Evolutionary conservation across 441 rosid genomes (phyloP), one percentile per base, ranked within the genome.

Genomic region (Eruca vesicaria): DNA sequence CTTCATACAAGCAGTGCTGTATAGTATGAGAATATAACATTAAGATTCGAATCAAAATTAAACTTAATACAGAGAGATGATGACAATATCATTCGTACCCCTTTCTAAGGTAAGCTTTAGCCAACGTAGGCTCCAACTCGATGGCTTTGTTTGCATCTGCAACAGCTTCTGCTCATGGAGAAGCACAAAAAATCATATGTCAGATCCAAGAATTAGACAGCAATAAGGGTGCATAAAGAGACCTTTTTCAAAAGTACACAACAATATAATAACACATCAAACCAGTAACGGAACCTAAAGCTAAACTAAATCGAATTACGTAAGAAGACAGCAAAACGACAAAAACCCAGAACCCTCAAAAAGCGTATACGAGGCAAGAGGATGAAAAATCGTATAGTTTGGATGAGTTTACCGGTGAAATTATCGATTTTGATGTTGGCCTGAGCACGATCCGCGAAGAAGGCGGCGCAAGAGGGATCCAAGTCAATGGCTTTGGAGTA

Each of bases 1-100:
- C 79, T 87, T 89, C 83, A 93, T 82, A 77, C 96, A 91, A 2
- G 98, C 98, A 69, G 70, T 78, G 35, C 99, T 96, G 82, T 12
- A 41, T 14, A 41, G 16, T 41, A 41, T 14, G 5, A 4, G 6
- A 41, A 33, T 48, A 11, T 10, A 6, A n/a, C 43, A n/a, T 21
- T 32, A 16, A n/a, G 12, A 8, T 63, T 28, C 45, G 21, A 50
- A 35, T 3, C 2, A 5, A 19, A 33, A 29, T 28, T 14, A 58
- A 33, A 32, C 56, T 26, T 21, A 4, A 26, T 18, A 52, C 15
- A n/a, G 21, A 66, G 68, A 6, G 19, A 11, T 4, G 7, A 28
- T 28, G 15, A 31, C 2, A 58, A 48, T 80, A 33, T 68, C 6
- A 29, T 28, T 2, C 6, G 6, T 59, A 85, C 88, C 90, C 90